A percentile compares a stretch with the other conserved stretches of the same genome.
These are phyloP conservation scores for Fusarium nisikadoi DNA, from an alignment of 2,329 filamentous ascomycete genomes.

Conservation along the genomic window DNA sequence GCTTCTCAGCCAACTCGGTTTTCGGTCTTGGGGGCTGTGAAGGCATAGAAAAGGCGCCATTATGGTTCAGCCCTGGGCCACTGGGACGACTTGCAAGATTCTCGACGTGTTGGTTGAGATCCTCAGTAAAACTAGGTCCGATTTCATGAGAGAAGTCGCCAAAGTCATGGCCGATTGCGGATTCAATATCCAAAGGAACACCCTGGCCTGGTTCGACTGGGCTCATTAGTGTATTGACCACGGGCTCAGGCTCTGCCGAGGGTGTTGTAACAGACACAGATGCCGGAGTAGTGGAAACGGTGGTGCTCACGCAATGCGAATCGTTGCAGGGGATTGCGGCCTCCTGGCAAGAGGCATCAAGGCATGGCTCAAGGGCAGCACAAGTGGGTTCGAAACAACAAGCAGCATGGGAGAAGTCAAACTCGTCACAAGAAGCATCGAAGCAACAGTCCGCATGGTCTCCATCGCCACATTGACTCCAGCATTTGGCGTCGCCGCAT, in stretches of 20 bases:
- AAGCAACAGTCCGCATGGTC: constrained; percentile 50
- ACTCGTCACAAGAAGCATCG: constrained; percentile 48
- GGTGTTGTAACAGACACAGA: constrained; percentile 47
- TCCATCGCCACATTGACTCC: constrained; percentile 49
- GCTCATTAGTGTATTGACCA: constrained; percentile 26
- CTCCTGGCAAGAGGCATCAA: constrained; percentile 47
- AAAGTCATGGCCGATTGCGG: constrained; percentile 20
- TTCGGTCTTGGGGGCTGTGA: constrained; percentile 20
- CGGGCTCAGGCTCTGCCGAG: constrained; percentile 42
- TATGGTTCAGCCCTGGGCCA: background rate
- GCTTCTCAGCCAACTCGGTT: constrained; percentile 19
- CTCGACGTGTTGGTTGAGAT: constrained; percentile 15
- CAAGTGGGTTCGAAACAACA: constrained; percentile 49
- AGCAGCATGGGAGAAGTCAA: constrained; percentile 34
- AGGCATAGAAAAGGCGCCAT: constrained; percentile 1
- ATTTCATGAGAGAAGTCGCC: constrained; percentile 13
- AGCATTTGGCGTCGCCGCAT: constrained; percentile 47
- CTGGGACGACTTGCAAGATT: constrained; percentile 6
- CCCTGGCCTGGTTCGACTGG: constrained; percentile 22
- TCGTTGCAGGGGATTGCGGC: constrained; percentile 52
- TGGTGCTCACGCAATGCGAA: constrained; percentile 47
- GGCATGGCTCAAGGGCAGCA: constrained; percentile 51
- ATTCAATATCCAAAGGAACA: constrained; percentile 23
- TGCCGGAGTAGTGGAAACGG: constrained; percentile 40
- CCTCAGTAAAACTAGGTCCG: constrained; percentile 14